phyloP scores from a whole-genome alignment of 2,329 filamentous ascomycete species.

The Cercospora sesami region DNA sequence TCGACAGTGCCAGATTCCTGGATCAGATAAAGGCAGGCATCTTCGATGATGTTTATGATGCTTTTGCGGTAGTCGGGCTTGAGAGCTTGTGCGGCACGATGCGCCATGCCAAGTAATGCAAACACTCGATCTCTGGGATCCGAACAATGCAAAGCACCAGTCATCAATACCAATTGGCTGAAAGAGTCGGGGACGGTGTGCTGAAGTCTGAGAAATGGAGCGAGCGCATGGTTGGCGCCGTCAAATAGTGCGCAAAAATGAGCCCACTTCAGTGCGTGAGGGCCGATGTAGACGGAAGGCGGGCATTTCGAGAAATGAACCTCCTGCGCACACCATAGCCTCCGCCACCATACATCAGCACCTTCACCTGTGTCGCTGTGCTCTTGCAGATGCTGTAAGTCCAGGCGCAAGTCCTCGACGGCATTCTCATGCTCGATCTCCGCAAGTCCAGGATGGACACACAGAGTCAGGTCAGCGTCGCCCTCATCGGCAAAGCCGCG shows the following conservation, averaged over 20 bases:
- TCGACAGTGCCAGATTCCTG: conserved; percentile 22
- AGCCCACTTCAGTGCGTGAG: conserved; percentile 26
- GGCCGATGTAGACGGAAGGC: conserved; percentile 27
- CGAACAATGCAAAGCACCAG: conserved; percentile 23
- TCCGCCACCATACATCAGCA: conserved; percentile 28
- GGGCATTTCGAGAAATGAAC: conserved; percentile 15
- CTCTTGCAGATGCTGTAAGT: conserved; percentile 16
- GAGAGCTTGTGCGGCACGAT: conserved; percentile 4
- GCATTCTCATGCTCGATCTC: conserved; percentile 26
- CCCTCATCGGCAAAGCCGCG: conserved; percentile 13
- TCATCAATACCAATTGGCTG: conserved; percentile 16
- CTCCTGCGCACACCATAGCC: conserved; percentile 29
- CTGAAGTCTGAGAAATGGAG: conserved; percentile 22
- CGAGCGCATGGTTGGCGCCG: conserved; percentile 13
- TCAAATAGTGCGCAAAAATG: conserved; percentile 25
- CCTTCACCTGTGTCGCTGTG: neutral
- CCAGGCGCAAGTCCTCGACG: conserved; percentile 11
- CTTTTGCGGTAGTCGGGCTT: conserved; percentile 25
- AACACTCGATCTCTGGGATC: conserved; percentile 29
- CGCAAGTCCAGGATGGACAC: conserved; percentile 20
- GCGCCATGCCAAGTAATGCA: conserved; percentile 23
- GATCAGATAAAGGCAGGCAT: conserved; percentile 28
- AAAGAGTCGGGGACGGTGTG: conserved; percentile 12
- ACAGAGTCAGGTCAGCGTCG: conserved; percentile 15
- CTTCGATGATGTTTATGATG: conserved; percentile 25